Percentiles rank a stretch among this genome's conserved stretches.
phyloP scores from a whole-genome alignment of 805 yeast genomes.

The Peterozyma xylosa region DNA sequence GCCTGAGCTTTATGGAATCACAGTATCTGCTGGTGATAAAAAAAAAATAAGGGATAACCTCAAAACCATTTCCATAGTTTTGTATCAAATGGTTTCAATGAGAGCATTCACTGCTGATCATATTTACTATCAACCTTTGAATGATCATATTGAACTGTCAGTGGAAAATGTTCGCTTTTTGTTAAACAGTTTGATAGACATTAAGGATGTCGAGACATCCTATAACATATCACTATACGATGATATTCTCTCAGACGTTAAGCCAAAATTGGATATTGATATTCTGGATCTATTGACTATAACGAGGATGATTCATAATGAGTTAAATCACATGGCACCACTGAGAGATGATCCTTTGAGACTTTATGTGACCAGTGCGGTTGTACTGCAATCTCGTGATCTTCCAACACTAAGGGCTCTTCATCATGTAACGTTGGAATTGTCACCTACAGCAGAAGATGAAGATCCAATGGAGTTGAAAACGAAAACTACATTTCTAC shows the following conservation, averaged over 20 bases:
- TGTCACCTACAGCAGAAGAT: constrained; percentile 32
- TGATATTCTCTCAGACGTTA: constrained; percentile 47
- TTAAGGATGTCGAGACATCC: constrained; percentile 48
- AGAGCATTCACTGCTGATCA: constrained; percentile 54
- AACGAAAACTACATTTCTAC: constrained; percentile 52
- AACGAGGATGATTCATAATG: constrained; percentile 31
- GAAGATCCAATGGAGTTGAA: constrained; percentile 47
- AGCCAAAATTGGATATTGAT: constrained; percentile 36
- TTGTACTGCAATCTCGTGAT: neutral
- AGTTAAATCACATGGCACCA: constrained; percentile 36
- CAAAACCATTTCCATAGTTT: constrained; percentile 44
- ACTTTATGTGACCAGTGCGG: constrained; percentile 1
- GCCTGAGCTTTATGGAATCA: constrained; percentile 56
- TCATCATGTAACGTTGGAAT: constrained; percentile 2
- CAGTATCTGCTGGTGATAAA: constrained; percentile 1
- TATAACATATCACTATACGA: constrained; percentile 61
- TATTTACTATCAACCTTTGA: constrained; percentile 71
- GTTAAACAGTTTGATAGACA: constrained; percentile 40
- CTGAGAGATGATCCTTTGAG: constrained; percentile 37
- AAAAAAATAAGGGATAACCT: constrained; percentile 39
- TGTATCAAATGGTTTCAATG: constrained; percentile 63
- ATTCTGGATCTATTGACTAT: constrained; percentile 37
- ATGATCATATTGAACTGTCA: constrained; percentile 56
- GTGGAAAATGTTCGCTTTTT: constrained; percentile 37
- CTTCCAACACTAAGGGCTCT: constrained; percentile 2